Evolutionary conservation across 2,329 filamentous ascomycete species (phyloP).

Genomic region (Thermomyces lanuginosus): DNA sequence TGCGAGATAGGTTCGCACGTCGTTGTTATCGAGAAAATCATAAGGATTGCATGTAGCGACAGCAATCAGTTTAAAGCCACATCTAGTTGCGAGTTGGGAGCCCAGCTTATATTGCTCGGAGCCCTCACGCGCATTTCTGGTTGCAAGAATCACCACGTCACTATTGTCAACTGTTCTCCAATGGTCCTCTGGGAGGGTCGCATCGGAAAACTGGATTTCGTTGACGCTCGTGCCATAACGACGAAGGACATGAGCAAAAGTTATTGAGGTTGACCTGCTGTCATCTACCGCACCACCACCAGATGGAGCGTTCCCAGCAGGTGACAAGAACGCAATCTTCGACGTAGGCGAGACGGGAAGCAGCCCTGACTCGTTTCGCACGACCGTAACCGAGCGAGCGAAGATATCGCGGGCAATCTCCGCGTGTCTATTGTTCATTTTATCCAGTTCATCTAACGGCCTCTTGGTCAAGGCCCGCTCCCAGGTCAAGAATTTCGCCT

Average conservation of each 20-base stretch:
- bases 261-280: constrained; percentile 19
- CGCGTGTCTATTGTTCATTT: constrained; percentile 13
- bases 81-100: constrained; percentile 15
- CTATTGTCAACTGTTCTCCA: constrained; percentile 19
- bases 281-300: constrained; percentile 23
- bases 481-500: constrained; percentile 21
- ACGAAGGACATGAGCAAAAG: constrained; percentile 19
- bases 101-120: constrained; percentile 22
- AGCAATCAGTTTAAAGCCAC: constrained; percentile 18
- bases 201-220: constrained; percentile 20
- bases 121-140: constrained; percentile 24
- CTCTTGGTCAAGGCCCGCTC: constrained; percentile 12
- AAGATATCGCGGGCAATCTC: constrained; percentile 21
- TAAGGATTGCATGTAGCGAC: constrained; percentile 30
- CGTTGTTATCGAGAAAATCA: constrained; percentile 25
- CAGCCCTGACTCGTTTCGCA: constrained; percentile 16
- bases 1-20: constrained; percentile 26
- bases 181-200: constrained; percentile 16
- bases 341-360: constrained; percentile 17
- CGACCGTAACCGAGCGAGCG: constrained; percentile 25
- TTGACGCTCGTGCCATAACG: constrained; percentile 11
- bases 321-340: constrained; percentile 23
- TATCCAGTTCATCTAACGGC: constrained; percentile 8
- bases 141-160: constrained; percentile 24
- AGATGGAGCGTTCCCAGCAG: constrained; percentile 18